A percentile compares a stretch with the other conserved stretches of the same genome.
These are phyloP conservation scores for Microbotryum lychnidis-dioicae DNA, from an alignment of 1,284 basidiomycete species.

Conservation along the genomic window DNA sequence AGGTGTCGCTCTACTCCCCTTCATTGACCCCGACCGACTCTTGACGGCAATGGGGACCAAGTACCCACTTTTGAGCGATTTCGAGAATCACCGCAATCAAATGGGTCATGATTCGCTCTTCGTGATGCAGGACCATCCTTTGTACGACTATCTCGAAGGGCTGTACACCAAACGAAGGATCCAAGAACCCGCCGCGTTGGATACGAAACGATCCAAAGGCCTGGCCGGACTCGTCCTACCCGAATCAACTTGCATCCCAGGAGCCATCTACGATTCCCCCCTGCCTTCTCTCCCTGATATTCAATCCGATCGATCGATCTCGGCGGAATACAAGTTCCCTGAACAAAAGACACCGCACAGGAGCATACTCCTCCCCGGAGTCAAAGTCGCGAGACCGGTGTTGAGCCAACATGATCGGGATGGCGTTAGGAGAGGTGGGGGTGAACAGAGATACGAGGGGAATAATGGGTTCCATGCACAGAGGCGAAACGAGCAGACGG, in stretches of 20 bases:
- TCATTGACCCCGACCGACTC: constrained; percentile 82
- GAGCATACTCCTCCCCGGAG: constrained; percentile 72
- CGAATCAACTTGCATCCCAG: constrained; percentile 83
- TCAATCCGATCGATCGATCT: constrained; percentile 74
- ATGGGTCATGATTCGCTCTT: constrained; percentile 82
- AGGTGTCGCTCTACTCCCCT: constrained; percentile 90
- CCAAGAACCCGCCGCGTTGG: constrained; percentile 55
- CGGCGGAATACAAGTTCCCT: constrained; percentile 82
- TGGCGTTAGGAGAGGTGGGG: constrained; percentile 46
- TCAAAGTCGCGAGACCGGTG: constrained; percentile 53
- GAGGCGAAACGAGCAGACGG: constrained; percentile 7
- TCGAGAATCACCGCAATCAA: constrained; percentile 72
- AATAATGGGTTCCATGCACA: constrained; percentile 26
- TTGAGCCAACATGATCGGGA: constrained; percentile 71
- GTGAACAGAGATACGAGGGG: constrained; percentile 11
- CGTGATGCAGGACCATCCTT: constrained; percentile 69
- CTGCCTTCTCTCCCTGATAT: constrained; percentile 57
- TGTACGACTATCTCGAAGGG: constrained; percentile 78
- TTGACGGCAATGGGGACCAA: constrained; percentile 72
- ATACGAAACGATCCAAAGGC: constrained; percentile 62
- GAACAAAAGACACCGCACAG: constrained; percentile 75
- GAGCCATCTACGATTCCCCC: constrained; percentile 79
- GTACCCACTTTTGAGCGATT: constrained; percentile 66
- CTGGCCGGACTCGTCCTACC: constrained; percentile 71
- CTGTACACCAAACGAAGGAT: constrained; percentile 81